Evolutionary conservation across 2,329 filamentous ascomycete genomes (phyloP), one percentile per base, ranked within the genome.

Genomic region (Ascochyta clinopodiicola): DNA sequence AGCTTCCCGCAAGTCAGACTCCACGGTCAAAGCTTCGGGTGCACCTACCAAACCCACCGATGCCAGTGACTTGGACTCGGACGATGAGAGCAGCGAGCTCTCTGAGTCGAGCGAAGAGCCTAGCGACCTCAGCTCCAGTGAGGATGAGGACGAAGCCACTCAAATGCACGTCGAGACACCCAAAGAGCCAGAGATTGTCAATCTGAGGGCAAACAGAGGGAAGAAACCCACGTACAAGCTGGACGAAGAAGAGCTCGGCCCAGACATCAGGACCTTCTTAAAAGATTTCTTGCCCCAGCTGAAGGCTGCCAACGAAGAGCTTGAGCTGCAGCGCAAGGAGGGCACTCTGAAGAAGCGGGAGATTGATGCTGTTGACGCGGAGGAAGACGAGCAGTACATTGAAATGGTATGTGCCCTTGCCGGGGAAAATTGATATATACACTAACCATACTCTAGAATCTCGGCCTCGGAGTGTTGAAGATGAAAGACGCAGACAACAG

Each of bases 381-480:
- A 62, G 1, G 59, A 63, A 9, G 59, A 60, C 17, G 68, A 67
- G 31, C 67, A 71, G 32, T 76, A 78, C 43, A 78, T 78, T 51
- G 77, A 79, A 55, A 76, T 78, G 77, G 73, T 76, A 50, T 55
- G 70, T 44, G 25, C 3, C 32, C 36, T 34, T 24, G 12, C 31
- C 19, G 13, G 6, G 25, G 17, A 17, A 17, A 17, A 17, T 17
- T 17, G 17, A 17, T 17, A 17, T 17, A 17, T 17, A 31, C 37
- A 34, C 67, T 62, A 19, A 19, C 43, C 8, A 38, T 5, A 8
- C 6, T 44, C 29, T 43, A 73, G 67, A 61, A 80, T 58, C 76
- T 80, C n/a, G 78, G 78, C 21, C 70, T 80, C 32, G 78, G 78
- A n/a, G 78, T 80, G 13, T 67, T 80, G 3, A 75, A 80, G 63